phyloP scores from a whole-genome alignment of 2,329 filamentous ascomycete genomes.

The Zalaria obscura region DNA sequence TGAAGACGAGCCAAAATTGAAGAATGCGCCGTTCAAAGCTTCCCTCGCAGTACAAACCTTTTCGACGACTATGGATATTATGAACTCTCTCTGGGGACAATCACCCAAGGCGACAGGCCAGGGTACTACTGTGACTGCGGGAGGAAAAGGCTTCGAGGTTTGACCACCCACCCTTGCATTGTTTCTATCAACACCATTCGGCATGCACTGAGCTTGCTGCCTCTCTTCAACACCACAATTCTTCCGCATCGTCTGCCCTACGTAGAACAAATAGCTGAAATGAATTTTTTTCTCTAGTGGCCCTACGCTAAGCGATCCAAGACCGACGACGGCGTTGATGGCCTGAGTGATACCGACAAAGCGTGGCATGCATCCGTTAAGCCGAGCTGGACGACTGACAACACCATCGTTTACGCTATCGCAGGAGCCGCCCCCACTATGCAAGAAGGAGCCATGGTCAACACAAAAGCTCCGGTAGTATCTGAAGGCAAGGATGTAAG shows the following conservation, averaged over 20 bases:
- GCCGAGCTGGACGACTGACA: conserved; percentile 64
- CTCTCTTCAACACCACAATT: conserved; percentile 1
- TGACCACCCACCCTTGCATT: conserved; percentile 40
- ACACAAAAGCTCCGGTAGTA: conserved; percentile 43
- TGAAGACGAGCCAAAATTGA: conserved; percentile 17
- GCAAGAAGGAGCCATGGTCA: conserved; percentile 37
- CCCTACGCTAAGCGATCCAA: conserved; percentile 72
- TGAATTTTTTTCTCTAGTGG: conserved; percentile 46
- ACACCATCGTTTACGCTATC: conserved; percentile 53
- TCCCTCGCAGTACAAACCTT: conserved; percentile 42
- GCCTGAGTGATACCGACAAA: conserved; percentile 50
- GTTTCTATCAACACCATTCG: conserved; percentile 11
- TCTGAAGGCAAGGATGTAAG: conserved; percentile 51
- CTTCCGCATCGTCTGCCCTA: background rate
- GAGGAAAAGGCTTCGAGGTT: conserved; percentile 68
- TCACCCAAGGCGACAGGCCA: conserved; percentile 41
- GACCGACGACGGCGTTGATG: conserved; percentile 46
- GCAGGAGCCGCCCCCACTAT: conserved; percentile 23
- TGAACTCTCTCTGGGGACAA: conserved; percentile 84
- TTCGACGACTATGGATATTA: conserved; percentile 81
- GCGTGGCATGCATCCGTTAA: conserved; percentile 61
- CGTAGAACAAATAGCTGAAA: background rate
- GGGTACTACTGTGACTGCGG: conserved; percentile 36
- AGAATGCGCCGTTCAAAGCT: conserved; percentile 1
- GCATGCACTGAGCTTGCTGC: conserved; percentile 1